These are phyloP conservation scores for Claviceps maximensis DNA, from an alignment of 2,329 filamentous ascomycete genomes.

Conservation along the genomic window DNA sequence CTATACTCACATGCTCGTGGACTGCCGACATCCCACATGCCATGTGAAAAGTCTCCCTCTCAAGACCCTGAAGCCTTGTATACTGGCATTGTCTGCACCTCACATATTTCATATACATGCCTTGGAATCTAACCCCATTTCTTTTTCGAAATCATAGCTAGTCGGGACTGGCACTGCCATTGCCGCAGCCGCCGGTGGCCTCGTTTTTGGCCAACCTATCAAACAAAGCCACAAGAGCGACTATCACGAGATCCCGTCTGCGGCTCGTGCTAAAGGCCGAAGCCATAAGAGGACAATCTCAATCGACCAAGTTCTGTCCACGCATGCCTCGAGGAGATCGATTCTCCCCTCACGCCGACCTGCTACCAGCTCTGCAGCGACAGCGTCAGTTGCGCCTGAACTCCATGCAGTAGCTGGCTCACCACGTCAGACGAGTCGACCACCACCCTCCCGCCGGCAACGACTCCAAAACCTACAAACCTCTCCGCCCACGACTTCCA, in stretches of 20 bases:
- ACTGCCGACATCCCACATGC: too few species aligned
- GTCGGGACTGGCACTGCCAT: constrained; percentile 49
- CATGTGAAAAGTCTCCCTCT: background rate
- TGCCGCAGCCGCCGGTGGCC: constrained; percentile 44
- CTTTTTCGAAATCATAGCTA: constrained; percentile 29
- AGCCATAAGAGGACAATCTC: constrained; percentile 19
- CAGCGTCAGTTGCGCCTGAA: background rate
- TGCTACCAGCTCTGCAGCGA: constrained; percentile 2
- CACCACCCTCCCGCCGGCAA: constrained; percentile 25
- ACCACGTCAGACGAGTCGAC: constrained; percentile 18
- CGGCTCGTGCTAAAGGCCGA: constrained; percentile 3
- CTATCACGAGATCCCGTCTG: constrained; percentile 11
- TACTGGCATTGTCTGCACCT: background rate
- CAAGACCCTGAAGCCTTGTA: background rate
- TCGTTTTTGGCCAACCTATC: constrained; percentile 43
- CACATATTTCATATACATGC: background rate
- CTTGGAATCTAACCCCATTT: constrained; percentile 11
- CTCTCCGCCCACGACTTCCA: constrained; percentile 25
- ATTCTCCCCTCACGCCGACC: constrained; percentile 6
- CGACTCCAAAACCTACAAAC: constrained; percentile 26
- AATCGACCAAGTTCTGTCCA: constrained; percentile 21
- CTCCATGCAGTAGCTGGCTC: constrained; percentile 15
- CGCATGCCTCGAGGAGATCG: background rate
- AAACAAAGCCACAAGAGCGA: constrained; percentile 23
- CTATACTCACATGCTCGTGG: background rate